These are phyloP conservation scores for Trichomonascaceae sp. DNA, from an alignment of 1,139 yeast genomes.

Conservation along the genomic window DNA sequence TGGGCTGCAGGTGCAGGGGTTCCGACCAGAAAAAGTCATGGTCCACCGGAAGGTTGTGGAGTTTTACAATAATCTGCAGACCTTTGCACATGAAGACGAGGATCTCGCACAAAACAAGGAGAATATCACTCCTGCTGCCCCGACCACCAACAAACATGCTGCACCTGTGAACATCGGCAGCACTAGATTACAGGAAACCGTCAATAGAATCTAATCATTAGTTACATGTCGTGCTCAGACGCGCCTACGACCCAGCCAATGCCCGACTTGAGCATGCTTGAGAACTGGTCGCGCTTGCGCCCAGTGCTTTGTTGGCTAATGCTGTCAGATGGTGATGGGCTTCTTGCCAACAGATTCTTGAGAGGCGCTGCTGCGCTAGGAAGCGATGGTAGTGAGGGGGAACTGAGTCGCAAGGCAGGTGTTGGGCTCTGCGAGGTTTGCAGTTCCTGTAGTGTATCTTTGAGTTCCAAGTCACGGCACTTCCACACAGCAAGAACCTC, in stretches of 20 bases:
- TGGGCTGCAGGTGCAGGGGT: conserved; percentile 68
- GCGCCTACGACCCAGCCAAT: conserved; percentile 63
- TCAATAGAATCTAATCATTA: too few relatives aligned
- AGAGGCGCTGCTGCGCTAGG: not conserved
- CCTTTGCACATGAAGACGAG: conserved; percentile 2
- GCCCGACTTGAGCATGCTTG: conserved; percentile 42
- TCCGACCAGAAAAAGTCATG: conserved; percentile 46
- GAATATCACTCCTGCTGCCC: too few relatives aligned
- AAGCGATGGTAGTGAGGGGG: not conserved
- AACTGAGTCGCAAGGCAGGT: not conserved
- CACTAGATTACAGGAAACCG: too few relatives aligned
- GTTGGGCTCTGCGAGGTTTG: not conserved
- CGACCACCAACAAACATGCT: too few relatives aligned
- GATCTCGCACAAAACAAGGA: too few relatives aligned
- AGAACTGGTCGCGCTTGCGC: conserved; percentile 34
- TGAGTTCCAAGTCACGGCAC: conserved; percentile 1
- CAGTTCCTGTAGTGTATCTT: conserved; percentile 1
- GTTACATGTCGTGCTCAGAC: not conserved
- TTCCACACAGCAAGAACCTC: conserved; percentile 24
- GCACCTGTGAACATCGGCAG: too few relatives aligned
- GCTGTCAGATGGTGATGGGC: conserved; percentile 4
- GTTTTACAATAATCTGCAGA: conserved; percentile 40
- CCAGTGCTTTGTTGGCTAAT: conserved; percentile 10
- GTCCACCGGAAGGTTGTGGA: conserved; percentile 57
- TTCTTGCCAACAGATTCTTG: not conserved